Evolutionary conservation across 495 filamentous ascomycete genomes (phyloP).

Genomic region (Trypethelium eluteriae): DNA sequence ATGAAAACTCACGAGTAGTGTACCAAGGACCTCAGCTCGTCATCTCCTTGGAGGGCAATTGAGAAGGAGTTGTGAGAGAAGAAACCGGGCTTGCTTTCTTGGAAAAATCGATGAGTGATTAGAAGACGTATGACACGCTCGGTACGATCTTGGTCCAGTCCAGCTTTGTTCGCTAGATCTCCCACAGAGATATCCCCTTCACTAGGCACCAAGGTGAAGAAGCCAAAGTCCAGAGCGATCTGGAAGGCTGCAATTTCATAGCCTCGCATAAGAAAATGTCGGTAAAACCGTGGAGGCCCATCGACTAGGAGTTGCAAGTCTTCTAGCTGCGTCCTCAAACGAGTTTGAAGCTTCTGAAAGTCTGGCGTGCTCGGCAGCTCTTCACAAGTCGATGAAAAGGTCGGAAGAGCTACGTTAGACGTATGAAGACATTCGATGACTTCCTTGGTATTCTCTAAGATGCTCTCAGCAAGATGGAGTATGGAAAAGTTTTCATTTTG

Average conservation of each 20-base stretch:
- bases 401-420: neutral
- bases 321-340: neutral
- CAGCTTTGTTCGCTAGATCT: neutral
- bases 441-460: neutral
- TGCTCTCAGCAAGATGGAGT: neutral
- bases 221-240: slow-evolving; percentile 31
- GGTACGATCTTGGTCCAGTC: neutral
- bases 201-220: slow-evolving; percentile 17
- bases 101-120: neutral
- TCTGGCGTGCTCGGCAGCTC: neutral
- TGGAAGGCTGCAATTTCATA: slow-evolving; percentile 33
- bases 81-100: neutral
- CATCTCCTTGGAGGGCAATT: neutral
- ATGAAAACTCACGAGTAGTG: neutral
- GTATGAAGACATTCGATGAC: neutral
- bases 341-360: neutral
- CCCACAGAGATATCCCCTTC: neutral
- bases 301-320: neutral
- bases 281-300: neutral
- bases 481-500: too few species aligned
- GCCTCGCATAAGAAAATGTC: slow-evolving; percentile 8
- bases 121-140: neutral
- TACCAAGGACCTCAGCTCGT: neutral
- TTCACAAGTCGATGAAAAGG: neutral
- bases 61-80: too few species aligned